Base-by-base conservation (phyloP, 345 rosid genomes). In the Ceriops decandra region DNA sequence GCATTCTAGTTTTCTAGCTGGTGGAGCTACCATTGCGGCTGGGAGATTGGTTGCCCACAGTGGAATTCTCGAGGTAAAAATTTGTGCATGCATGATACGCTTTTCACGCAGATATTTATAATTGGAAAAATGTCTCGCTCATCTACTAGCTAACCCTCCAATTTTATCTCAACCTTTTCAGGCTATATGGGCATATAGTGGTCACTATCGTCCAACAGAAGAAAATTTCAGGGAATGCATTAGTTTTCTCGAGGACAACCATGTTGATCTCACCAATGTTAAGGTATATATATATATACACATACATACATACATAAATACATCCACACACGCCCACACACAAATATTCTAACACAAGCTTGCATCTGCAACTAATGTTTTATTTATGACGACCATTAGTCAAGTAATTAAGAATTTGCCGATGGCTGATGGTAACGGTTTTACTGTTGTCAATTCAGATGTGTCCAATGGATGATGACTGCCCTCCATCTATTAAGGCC, bases 141-240 rank as follows among this genome's bases (percentile, higher is more conserved):
- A 13, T 6, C 21, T 1, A n/a, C 10, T 5, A 16, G 38, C 30
- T 57, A 65, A 51, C 38, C 47, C 28, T 56, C 19, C 32, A 27
- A 51, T 58, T 20, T 47, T 10, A 2, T 5, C 15, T 74, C 2
- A 59, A 42, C 4, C 8, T 28, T 74, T 83, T 51, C 64, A 88
- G 95, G 98, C 98, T 30, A 80, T 91, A 38, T 95, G 98, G 99
- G 96, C 98, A 0, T 91, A 95, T 63, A 95, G 99, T 57, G 99
- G 99, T 58, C 99, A 95, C 74, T 95, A 95, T 74, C 97, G 59
- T 63, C 99, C 99, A 10, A 95, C 96, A 0, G 98, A 91, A 58
- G 99, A 88, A n/a, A 88, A 95, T 59, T 91, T 95, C 77, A 72
- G 32, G 79, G 99, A 88, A 57, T 95, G 91, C 75, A 78, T 91